Evolutionary conservation across 805 yeast genomes (phyloP).

Genomic region (Ogataea kodamae): DNA sequence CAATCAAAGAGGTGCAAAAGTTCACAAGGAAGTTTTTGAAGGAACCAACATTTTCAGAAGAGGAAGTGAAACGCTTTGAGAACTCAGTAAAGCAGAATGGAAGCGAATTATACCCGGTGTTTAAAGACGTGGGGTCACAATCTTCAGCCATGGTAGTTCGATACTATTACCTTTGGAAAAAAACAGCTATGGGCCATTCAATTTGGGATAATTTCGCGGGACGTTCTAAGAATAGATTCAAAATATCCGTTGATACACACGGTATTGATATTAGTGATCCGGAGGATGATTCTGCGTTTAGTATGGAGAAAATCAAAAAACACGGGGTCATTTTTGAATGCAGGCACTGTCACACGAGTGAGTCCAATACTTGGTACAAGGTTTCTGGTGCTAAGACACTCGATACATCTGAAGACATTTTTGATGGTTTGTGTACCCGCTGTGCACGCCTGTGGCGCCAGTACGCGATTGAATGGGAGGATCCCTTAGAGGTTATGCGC

Average conservation of each 20-base stretch:
- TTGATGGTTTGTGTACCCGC: conserved; percentile 70
- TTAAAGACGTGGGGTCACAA: conserved; percentile 67
- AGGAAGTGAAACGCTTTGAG: conserved; percentile 69
- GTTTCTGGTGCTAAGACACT: conserved; percentile 58
- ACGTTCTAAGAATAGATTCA: conserved; percentile 53
- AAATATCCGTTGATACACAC: conserved; percentile 38
- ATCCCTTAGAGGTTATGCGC: conserved; percentile 62
- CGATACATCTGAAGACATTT: conserved; percentile 31
- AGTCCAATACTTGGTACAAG: conserved; percentile 63
- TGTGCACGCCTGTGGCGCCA: conserved; percentile 92
- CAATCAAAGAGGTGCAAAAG: conserved; percentile 42
- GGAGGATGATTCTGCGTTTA: conserved; percentile 71
- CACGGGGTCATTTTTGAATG: conserved; percentile 51
- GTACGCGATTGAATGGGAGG: conserved; percentile 84
- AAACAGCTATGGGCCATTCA: conserved; percentile 65
- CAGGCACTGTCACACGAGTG: conserved; percentile 62
- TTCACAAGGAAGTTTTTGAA: conserved; percentile 56
- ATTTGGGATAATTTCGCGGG: conserved; percentile 86
- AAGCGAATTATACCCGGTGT: conserved; percentile 74
- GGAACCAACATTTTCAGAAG: conserved; percentile 72
- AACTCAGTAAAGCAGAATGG: conserved; percentile 70
- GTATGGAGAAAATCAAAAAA: conserved; percentile 44
- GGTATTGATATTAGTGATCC: conserved; percentile 46
- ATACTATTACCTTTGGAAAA: conserved; percentile 89
- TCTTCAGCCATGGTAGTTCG: conserved; percentile 77